A percentile compares a stretch with the other conserved stretches of the same genome.
These are phyloP conservation scores for Trichoderma sp. DNA, from an alignment of 2,329 filamentous ascomycete genomes.

Conservation along the genomic window DNA sequence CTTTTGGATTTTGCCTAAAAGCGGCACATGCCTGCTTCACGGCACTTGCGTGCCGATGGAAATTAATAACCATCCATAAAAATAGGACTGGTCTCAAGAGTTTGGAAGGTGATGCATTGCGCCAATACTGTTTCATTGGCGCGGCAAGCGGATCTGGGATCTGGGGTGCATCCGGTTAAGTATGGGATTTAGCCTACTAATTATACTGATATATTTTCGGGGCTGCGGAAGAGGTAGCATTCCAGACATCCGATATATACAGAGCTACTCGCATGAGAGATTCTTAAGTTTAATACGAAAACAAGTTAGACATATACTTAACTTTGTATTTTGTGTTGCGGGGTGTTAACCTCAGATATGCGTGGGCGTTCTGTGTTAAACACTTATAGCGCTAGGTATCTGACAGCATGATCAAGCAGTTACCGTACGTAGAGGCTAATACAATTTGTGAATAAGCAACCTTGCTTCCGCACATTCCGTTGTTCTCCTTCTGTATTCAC, in stretches of 20 bases:
- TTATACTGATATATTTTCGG: neutral
- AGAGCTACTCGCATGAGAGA: neutral
- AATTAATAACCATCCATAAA: neutral
- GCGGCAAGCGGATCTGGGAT: neutral
- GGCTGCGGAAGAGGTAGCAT: slow-evolving; percentile 3
- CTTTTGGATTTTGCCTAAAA: slow-evolving; percentile 12
- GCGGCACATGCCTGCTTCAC: neutral
- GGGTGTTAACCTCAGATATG: neutral
- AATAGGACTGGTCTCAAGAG: neutral
- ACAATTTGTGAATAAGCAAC: neutral
- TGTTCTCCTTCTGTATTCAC: neutral
- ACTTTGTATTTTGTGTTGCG: neutral
- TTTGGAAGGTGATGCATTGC: neutral
- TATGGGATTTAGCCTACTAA: slow-evolving; percentile 12
- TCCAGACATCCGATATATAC: neutral
- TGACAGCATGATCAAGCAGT: neutral
- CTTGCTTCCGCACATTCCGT: neutral
- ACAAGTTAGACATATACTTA: neutral
- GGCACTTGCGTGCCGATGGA: slow-evolving; percentile 2
- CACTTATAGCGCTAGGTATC: too few species aligned
- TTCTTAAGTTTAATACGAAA: neutral
- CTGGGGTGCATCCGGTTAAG: slow-evolving; percentile 15
- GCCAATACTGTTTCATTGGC: neutral
- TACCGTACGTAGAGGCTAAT: neutral
- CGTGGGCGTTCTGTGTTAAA: neutral